A percentile compares a stretch with the other conserved stretches of the same genome.
Evolutionary conservation across 2,329 filamentous ascomycete genomes (phyloP).

Genomic region (Nemania serpens): DNA sequence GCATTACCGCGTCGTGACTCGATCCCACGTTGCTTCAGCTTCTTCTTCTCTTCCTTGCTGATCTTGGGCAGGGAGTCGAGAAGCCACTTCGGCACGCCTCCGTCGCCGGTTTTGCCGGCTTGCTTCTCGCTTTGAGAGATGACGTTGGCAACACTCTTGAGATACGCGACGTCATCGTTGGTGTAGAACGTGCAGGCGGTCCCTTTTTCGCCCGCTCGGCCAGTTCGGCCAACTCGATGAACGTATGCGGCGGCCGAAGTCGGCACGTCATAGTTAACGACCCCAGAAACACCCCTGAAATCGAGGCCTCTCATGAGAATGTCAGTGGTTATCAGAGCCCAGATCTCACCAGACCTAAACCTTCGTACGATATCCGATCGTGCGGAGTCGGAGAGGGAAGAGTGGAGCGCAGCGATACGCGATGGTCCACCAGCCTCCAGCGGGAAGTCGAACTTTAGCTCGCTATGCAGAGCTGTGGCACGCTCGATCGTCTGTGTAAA

Average conservation of each 20-base stretch:
- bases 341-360: constrained; percentile 90
- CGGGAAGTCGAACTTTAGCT: constrained; percentile 94
- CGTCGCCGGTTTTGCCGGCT: constrained; percentile 57
- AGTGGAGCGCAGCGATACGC: constrained; percentile 88
- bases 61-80: constrained; percentile 84
- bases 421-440: constrained; percentile 81
- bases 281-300: constrained; percentile 91
- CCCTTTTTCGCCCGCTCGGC: constrained; percentile 85
- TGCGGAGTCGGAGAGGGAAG: constrained; percentile 75
- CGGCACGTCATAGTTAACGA: constrained; percentile 97
- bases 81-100: constrained; percentile 80
- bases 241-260: constrained; percentile 90
- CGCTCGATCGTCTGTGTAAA: constrained; percentile 96
- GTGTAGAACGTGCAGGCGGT: constrained; percentile 94
- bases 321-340: constrained; percentile 96
- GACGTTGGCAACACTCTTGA: constrained; percentile 92
- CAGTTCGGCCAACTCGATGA: constrained; percentile 90
- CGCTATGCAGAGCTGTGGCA: constrained; percentile 83
- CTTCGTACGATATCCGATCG: constrained; percentile 83
- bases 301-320: constrained; percentile 90
- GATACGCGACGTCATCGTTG: constrained; percentile 85
- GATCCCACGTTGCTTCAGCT: constrained; percentile 80
- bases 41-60: constrained; percentile 81
- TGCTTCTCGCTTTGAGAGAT: constrained; percentile 83
- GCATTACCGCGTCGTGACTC: constrained; percentile 60